Evolutionary conservation across 2,329 filamentous ascomycete species (phyloP).

Genomic region (Microsporum audouinii): DNA sequence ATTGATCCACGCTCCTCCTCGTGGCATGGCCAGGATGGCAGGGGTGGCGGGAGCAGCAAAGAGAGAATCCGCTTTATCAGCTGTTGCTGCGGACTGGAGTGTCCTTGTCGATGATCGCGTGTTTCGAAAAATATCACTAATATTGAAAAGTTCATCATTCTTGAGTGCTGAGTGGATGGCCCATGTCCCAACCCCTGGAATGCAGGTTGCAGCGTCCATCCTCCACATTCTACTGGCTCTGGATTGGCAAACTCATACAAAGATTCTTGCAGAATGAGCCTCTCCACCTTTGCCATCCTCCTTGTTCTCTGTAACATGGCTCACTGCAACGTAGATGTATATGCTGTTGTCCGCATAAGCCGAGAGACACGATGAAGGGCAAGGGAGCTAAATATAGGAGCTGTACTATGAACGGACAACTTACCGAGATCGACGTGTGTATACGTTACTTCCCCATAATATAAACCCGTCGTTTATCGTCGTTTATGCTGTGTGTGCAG

Average conservation of each 20-base stretch:
- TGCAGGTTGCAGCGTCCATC: neutral
- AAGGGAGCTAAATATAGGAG: neutral
- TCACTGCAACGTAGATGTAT: neutral
- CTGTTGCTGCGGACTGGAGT: neutral
- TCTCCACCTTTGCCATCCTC: neutral
- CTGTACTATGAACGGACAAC: neutral
- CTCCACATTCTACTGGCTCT: too few relatives aligned
- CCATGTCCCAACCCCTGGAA: neutral
- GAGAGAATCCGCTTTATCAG: neutral
- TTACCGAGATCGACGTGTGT: neutral
- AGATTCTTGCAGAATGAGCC: neutral
- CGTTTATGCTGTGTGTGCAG: neutral
- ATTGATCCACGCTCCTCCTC: neutral
- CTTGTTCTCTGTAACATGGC: neutral
- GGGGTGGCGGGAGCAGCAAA: neutral
- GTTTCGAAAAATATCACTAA: neutral
- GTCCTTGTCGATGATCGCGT: neutral
- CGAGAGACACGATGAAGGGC: neutral
- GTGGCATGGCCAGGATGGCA: neutral
- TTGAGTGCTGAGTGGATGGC: neutral
- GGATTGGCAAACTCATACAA: neutral
- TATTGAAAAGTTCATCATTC: neutral
- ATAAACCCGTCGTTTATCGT: neutral
- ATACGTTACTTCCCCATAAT: neutral
- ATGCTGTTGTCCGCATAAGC: neutral